Evolutionary conservation across 129 eudicot genomes (phyloP), one percentile per base, ranked within the genome.

Genomic region (Kitagawia praeruptora): DNA sequence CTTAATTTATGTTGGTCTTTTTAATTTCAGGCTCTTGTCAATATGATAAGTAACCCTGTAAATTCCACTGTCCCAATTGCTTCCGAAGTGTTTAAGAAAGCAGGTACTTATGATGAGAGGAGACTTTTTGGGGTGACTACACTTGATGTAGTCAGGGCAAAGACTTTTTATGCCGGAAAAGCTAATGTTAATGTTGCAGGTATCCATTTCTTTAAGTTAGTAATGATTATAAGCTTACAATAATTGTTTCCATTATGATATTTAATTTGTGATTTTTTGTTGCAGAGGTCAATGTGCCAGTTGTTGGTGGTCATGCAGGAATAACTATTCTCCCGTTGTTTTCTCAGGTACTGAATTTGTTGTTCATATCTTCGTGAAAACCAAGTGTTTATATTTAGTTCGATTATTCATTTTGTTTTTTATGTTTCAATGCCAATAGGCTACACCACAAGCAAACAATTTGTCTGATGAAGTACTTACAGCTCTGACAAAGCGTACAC

Each of bases 41-140:
- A 89, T 74, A 89, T 92, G 91, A 96, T 96, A 72, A 96, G 98
- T 86, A 92, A 96, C 85, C 99, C 98, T 23, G 98, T 96, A 44
- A 96, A 96, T 80, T 96, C 99, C 4, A 92, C 99, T 7, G 98
- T 92, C 23, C 99, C 98, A 74, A 95, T 95, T 87, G 99, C 99
- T 81, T 88, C 95, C 56, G 99, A 95, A 91, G 90, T 96, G 15
- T 90, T 96, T 89, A 96, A 92, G 91, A 90, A 89, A 85, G 96
- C 93, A 38, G 95, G 97, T 47, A 89, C 96, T 4, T 92, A 90
- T 78, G 98, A 96, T 64, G 89, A 83, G 84, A 90, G 81, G 80
- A 92, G 74, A 84, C 84, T 96, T 81, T 92, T 96, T 75, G 99
- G 98, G 84, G 99, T 92, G 75, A 96, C 99, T 79, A 96, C 97